Evolutionary conservation across 2,329 filamentous ascomycete species (phyloP), one percentile per base, ranked within the genome.

Genomic region (Amesomyces nigricolor): DNA sequence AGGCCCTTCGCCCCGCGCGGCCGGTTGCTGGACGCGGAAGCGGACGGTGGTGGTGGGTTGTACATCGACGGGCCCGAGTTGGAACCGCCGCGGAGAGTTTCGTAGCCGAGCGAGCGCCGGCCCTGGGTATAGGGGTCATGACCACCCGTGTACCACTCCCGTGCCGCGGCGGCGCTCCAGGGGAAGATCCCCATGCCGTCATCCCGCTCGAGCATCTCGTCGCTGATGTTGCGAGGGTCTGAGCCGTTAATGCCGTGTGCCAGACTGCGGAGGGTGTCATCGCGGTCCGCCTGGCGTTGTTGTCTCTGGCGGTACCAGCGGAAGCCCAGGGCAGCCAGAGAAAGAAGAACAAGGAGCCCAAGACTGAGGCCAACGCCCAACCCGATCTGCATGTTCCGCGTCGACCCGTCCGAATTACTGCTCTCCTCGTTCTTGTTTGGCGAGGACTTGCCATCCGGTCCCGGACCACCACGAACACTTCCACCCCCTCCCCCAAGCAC

Each of bases 281-380:
- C 75, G 6, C 72, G 70, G 11, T 63, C 62, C 4, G 64, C 69
- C 19, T 58, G 55, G 38, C 58, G 62, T n/a, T 55, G 40, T 39
- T 45, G 62, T 58, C 76, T 76, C n/a, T 72, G 74, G 54, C 78
- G 81, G 56, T 77, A 76, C 52, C 79, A 72, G 53, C 71, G 76
- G 17, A 79, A 52, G 9, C 38, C 52, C 5, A 61, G 26, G 1
- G 45, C 45, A 0, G 80, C 35, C 1, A 78, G 60, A 1, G 81
- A 22, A 2, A 78, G 60, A 0, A 77, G 70, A 0, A 82, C 58
- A 2, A 82, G 64, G 1, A 80, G 72, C 0, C 85, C 86, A 1
- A 90, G 69, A 1, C 86, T 85, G 1, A 89, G 66, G 0, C 86
- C 86, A 2, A 86, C 70, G 0, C 85, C 85, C 0, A 89, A 71